Evolutionary conservation across 148 eudicot genomes (phyloP), one percentile per base, ranked within the genome.

Genomic region (Salicornia ramosissima): DNA sequence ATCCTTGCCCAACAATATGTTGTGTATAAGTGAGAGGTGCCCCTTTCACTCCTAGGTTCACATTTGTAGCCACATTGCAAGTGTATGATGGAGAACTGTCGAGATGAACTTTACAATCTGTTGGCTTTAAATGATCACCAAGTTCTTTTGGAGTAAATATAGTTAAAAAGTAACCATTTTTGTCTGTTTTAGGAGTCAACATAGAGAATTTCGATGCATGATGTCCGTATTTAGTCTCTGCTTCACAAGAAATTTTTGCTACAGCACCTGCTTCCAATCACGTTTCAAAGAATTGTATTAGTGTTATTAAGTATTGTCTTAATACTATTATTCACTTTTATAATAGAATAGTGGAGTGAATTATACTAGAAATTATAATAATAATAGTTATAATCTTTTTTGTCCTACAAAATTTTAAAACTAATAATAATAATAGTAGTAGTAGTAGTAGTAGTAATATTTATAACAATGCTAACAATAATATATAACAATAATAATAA

Each of bases 151-250:
- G 75, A 4, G 80, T 71, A 43, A 77, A 77, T 49, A 76, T 77
- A 24, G 75, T 76, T 39, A 77, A 53, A 52, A 72, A 77, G 58
- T 72, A 77, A 31, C 80, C 80, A 52, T 72, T 77, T n/a, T 71
- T 68, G 21, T 77, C 76, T 2, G 80, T 72, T 77, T 77, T 71
- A 0, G 76, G 76, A 10, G 76, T 77, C 21, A 40, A 22, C 55
- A 40, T 65, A 22, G 80, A 66, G 56, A 71, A 77, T 19, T 42
- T 72, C 11, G 54, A 60, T 25, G 25, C 33, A 26, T 63, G 52
- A 60, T 72, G 39, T 36, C 75, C 76, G 56, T 59, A 14, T 4
- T 13, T 42, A 6, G 25, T 57, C 63, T 77, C 42, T 34, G 68
- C 51, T 61, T 65, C 49, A 61, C 80, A 77, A 5, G 72, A 49